These are phyloP conservation scores for Dovyalis caffra DNA, from an alignment of 345 rosid genomes.

Conservation along the genomic window DNA sequence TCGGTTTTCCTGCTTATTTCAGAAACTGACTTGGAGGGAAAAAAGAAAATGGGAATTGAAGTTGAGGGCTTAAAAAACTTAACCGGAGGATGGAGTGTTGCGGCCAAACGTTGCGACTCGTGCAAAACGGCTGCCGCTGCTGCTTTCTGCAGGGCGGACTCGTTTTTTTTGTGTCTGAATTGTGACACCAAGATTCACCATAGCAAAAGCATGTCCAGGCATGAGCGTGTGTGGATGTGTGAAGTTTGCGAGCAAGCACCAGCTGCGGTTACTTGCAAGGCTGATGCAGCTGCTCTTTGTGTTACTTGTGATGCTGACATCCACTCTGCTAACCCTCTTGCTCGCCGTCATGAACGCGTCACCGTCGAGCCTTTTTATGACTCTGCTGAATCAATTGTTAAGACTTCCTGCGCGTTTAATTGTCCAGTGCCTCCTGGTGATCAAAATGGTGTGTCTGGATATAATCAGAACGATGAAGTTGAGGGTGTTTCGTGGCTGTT, in stretches of 20 bases:
- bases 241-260: slow-evolving; percentile 49
- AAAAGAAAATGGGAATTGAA: slow-evolving; percentile 14
- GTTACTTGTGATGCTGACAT: slow-evolving; percentile 40
- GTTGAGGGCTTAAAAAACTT: slow-evolving; percentile 8
- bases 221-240: slow-evolving; percentile 41
- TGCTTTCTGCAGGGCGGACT: slow-evolving; percentile 36
- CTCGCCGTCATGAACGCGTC: slow-evolving; percentile 41
- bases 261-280: slow-evolving; percentile 42
- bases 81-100: slow-evolving; percentile 18
- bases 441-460: background rate
- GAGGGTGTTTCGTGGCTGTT: slow-evolving; percentile 26
- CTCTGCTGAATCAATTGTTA: slow-evolving; percentile 15
- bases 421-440: slow-evolving; percentile 10
- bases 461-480: slow-evolving; percentile 8
- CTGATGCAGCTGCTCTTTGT: slow-evolving; percentile 48
- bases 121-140: slow-evolving; percentile 35
- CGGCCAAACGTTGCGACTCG: slow-evolving; percentile 38
- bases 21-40: background rate
- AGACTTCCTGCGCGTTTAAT: slow-evolving; percentile 16
- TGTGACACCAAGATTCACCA: slow-evolving; percentile 36
- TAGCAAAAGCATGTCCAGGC: slow-evolving; percentile 19
- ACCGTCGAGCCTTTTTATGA: slow-evolving; percentile 42
- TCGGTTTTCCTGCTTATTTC: background rate
- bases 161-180: slow-evolving; percentile 37
- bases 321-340: slow-evolving; percentile 48